Percentiles rank a stretch among this genome's conserved stretches.
Conservation (phyloP, 192 early-diverging fungal genomes). For the Coemansia aciculifera region DNA sequence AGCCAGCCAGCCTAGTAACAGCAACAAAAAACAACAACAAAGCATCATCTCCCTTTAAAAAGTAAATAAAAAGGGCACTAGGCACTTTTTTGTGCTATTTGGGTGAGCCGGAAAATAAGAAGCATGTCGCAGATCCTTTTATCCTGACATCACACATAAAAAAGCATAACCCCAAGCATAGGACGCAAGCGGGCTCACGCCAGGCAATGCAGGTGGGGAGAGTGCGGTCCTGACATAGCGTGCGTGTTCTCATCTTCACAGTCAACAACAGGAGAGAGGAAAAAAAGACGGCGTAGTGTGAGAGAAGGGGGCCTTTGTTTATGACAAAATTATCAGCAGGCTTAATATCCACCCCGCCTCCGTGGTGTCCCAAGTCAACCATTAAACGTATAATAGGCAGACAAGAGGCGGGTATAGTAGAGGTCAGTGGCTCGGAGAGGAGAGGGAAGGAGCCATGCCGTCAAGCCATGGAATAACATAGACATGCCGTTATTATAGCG, state of each 20-base stretch:
- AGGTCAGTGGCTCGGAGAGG: background rate
- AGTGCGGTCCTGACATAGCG: background rate
- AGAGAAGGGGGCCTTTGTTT: constrained; percentile 9
- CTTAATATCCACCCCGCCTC: background rate
- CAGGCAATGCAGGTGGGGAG: background rate
- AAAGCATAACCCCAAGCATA: background rate
- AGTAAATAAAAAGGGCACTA: background rate
- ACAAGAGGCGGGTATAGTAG: background rate
- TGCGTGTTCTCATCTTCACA: background rate
- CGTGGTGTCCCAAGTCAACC: background rate
- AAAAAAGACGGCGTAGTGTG: background rate
- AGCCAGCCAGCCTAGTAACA: background rate
- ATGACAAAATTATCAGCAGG: constrained; percentile 3
- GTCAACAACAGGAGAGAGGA: constrained; percentile 20
- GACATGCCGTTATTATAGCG: background rate
- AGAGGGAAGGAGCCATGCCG: background rate
- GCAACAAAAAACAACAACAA: constrained; percentile 8
- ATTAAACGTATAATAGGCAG: background rate
- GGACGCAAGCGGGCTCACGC: background rate
- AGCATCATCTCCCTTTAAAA: background rate
- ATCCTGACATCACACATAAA: constrained; percentile 1
- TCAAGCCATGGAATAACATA: background rate
- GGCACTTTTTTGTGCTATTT: background rate
- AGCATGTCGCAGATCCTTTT: background rate
- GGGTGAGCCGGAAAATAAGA: background rate